Evolutionary conservation across 352 stramenopile species (phyloP), one percentile per base, ranked within the genome.

Genomic region (Phytophthora pseudosyringae): DNA sequence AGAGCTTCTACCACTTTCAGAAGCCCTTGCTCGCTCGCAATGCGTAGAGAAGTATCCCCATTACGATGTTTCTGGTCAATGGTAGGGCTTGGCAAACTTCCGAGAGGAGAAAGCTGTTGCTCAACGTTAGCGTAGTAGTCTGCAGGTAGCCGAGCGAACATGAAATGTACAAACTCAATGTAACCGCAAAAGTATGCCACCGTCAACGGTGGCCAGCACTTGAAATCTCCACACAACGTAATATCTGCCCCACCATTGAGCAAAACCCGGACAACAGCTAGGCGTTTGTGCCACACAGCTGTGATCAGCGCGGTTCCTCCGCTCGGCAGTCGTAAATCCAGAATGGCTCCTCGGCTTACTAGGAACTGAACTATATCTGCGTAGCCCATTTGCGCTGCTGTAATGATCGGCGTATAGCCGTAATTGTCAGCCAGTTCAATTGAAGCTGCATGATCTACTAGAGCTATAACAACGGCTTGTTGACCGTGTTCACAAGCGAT

Each of bases 101-200:
- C 21, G 21, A 21, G 21, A 21, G 21, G 21, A 21, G 21, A 21
- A 21, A 21, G 21, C 21, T 21, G 21, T 21, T 21, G 21, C 1
- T 9, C 35, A 18, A 3, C 25, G 36, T 46, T 45, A n/a, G 38
- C 13, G 35, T 28, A 21, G 21, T 21, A 21, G 21, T 21, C 44
- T 29, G 35, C 9, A 29, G 26, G 28, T 5, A 60, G 15, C 5
- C 41, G n/a, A 15, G 65, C 62, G 18, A 52, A 60, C 6, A 70
- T 51, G 13, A 70, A 55, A 7, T 70, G 55, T 10, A 70, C 62
- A 2, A 70, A 32, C 10, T 70, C 62, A 1, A 16, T 45, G 21
- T 66, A 70, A 0, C 62, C 62, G n/a, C 62, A 66, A 35, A 70
- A 61, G 47, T 60, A 70, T 5, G 54, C 55, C 5, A 60, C 62